Percentiles rank a stretch among this genome's conserved stretches.
Evolutionary conservation across 192 early-diverging fungal genomes (phyloP).

Genomic region (Backusella parvicylindrica): DNA sequence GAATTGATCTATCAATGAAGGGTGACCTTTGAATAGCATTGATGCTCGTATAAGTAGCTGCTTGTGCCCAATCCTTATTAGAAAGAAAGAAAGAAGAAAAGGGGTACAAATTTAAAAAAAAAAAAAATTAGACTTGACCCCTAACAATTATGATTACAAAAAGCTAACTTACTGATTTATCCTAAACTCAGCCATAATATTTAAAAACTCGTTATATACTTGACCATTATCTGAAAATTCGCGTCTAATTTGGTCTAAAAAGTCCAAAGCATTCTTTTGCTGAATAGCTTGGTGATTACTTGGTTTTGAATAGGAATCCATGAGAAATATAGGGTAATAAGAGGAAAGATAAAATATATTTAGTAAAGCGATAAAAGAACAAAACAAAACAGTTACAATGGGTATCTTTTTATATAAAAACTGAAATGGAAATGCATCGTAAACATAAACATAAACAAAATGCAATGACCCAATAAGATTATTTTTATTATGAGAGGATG

Average conservation of each 20-base stretch:
- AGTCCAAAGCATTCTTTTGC: neutral
- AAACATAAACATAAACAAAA: neutral
- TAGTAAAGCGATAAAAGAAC: neutral
- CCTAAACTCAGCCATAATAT: neutral
- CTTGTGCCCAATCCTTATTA: neutral
- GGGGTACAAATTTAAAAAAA: neutral
- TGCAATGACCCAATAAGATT: neutral
- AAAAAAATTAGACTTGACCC: neutral
- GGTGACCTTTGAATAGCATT: neutral
- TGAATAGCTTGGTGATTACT: neutral
- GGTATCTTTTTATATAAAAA: neutral
- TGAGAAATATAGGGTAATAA: neutral
- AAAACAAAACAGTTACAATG: neutral
- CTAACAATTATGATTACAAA: neutral
- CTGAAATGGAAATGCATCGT: neutral
- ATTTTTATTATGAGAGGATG: neutral
- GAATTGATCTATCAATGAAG: neutral
- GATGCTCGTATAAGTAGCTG: neutral
- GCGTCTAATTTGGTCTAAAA: neutral
- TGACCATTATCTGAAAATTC: neutral
- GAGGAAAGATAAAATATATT: neutral
- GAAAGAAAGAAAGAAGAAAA: neutral
- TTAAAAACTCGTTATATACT: conserved; percentile 1
- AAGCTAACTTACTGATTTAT: neutral
- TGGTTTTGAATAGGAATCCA: neutral